Evolutionary conservation across 805 yeast genomes (phyloP), one percentile per base, ranked within the genome.

Genomic region (Saturnispora kantuleensis): DNA sequence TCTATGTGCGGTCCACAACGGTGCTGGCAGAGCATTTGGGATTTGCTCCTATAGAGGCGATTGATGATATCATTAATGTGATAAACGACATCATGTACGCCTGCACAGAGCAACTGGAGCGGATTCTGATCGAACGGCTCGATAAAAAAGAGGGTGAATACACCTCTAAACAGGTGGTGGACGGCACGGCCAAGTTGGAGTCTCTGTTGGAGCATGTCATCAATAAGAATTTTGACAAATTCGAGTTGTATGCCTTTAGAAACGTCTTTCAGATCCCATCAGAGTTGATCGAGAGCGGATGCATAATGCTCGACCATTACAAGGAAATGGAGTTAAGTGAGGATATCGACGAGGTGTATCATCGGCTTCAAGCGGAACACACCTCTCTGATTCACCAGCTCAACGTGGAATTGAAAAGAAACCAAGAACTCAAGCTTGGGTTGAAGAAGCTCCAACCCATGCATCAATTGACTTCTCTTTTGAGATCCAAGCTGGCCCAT

Each of bases 61-160:
- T 89, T 5, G 97, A 89, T 54, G 95, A 86, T 55, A 81, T 89
- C 10, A 85, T 88, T 53, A 87, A 88, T 60, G 84, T 87, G 1
- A 93, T 86, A 18, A 88, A 88, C 56, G 87, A 79, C 42, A 76
- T 86, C 26, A 74, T 87, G 79, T 83, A 84, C 63, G 79, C 81
- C 52, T 84, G 95, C 56, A 80, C 89, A 0, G 76, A 74, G 39
- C 94, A 86, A 1, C 73, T 89, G 64, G 94, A 85, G 58, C 70
- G 70, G 29, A 81, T 80, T 51, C 63, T 89, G 21, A 53, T 50
- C 10, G 66, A 67, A 29, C 50, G 53, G 41, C 51, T 59, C 39
- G 32, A 45, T 35, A 48, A 51, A 31, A 50, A 36, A 16, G 48
- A 42, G 35, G 44, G 44, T 13, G 32, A 37, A 10, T 54, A 50